These are phyloP conservation scores for Cutaneotrichosporon curvatum DNA, from an alignment of 1,284 basidiomycete genomes.

Conservation along the genomic window DNA sequence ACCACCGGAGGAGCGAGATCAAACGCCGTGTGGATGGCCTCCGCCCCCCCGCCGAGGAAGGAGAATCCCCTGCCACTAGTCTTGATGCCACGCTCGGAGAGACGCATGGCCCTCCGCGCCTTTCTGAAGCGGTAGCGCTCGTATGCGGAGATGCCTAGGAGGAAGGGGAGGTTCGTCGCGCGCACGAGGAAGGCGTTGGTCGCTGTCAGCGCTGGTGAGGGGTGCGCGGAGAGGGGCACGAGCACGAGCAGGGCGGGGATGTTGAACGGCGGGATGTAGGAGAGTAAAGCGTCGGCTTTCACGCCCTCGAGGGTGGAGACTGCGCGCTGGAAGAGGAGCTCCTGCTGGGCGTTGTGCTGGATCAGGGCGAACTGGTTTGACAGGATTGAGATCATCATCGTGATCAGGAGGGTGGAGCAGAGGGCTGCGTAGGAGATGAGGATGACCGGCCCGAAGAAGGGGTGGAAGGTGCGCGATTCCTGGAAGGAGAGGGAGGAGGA, in stretches of 20 bases:
- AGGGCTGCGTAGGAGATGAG: constrained; percentile 67
- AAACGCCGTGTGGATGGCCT: constrained; percentile 40
- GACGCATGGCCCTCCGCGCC: constrained; percentile 19
- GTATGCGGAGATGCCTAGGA: constrained; percentile 69
- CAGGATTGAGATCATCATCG: constrained; percentile 75
- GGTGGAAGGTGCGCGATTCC: constrained; percentile 57
- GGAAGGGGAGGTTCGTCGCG: constrained; percentile 69
- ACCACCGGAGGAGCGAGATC: constrained; percentile 29
- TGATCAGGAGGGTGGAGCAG: constrained; percentile 44
- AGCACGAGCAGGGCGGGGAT: constrained; percentile 61
- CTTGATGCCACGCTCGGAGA: constrained; percentile 10
- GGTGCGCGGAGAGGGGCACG: constrained; percentile 65
- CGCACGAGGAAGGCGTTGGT: constrained; percentile 77
- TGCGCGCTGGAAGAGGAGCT: constrained; percentile 82
- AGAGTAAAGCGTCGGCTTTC: constrained; percentile 82
- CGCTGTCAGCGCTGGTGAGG: constrained; percentile 49
- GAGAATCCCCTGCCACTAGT: constrained; percentile 7
- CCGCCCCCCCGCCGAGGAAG: constrained; percentile 37
- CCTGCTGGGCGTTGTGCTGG: constrained; percentile 70
- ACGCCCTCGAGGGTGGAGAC: constrained; percentile 84
- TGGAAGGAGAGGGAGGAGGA: neutral
- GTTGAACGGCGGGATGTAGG: constrained; percentile 67
- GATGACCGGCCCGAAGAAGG: constrained; percentile 64
- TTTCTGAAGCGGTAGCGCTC: constrained; percentile 54
- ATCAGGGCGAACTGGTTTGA: constrained; percentile 78